Conservation (phyloP, 345 rosid species). For the Erucastrum elatum region DNA sequence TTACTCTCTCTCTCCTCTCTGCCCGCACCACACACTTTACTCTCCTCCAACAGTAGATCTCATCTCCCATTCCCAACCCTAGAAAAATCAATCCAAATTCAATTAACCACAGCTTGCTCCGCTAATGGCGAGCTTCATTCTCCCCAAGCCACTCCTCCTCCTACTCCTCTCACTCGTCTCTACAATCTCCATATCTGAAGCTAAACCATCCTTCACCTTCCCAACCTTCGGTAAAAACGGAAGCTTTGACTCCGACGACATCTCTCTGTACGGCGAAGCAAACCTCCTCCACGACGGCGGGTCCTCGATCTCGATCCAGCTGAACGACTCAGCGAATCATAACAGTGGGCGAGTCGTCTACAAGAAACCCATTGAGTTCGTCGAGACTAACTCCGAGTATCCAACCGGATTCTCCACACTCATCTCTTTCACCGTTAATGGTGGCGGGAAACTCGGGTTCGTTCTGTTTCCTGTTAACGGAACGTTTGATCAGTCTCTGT, state of each 20-base stretch:
- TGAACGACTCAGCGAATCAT: conserved; percentile 48
- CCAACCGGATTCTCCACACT: conserved; percentile 58
- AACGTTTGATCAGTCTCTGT: conserved; percentile 33
- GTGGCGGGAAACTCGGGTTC: conserved; percentile 68
- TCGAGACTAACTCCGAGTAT: conserved; percentile 49
- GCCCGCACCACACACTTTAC: conserved; percentile 29
- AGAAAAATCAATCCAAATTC: conserved; percentile 51
- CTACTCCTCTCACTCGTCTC: conserved; percentile 41
- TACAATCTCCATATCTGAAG: conserved; percentile 45
- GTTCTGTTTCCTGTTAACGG: conserved; percentile 54
- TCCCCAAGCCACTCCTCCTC: conserved; percentile 39
- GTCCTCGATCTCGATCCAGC: conserved; percentile 57
- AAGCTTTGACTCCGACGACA: conserved; percentile 47
- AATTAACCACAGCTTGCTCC: conserved; percentile 46
- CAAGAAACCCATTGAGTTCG: conserved; percentile 66
- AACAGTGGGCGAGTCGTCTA: conserved; percentile 61
- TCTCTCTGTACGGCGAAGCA: conserved; percentile 70
- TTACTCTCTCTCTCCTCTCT: conserved; percentile 1
- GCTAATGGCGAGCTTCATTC: conserved; percentile 49
- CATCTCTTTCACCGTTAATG: conserved; percentile 59
- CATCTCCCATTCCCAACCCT: conserved; percentile 31
- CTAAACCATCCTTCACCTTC: conserved; percentile 50
- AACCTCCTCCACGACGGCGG: conserved; percentile 48
- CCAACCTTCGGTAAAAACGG: conserved; percentile 54
- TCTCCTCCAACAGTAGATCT: conserved; percentile 26